Conservation (phyloP, 805 yeast species). For the Cyberlindnera sargentensis region DNA sequence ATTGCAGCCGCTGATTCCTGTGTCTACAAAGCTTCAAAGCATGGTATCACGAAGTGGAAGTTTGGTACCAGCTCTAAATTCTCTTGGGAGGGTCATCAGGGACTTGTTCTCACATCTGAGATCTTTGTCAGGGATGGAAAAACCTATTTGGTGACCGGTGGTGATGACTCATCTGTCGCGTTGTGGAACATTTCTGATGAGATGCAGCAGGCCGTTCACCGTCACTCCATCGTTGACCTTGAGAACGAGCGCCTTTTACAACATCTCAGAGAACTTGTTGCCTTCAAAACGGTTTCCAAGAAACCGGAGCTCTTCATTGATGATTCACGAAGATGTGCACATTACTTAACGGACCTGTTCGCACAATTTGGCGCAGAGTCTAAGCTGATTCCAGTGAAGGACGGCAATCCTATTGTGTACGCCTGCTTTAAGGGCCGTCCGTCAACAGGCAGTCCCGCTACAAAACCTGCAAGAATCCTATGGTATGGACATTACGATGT, state of each 20-base stretch:
- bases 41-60: constrained; percentile 45
- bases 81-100: constrained; percentile 48
- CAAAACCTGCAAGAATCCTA: constrained; percentile 40
- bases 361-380: constrained; percentile 66
- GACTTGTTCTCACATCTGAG: constrained; percentile 51
- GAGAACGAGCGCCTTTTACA: constrained; percentile 59
- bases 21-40: constrained; percentile 50
- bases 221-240: constrained; percentile 22
- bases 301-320: constrained; percentile 60
- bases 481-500: constrained; percentile 98
- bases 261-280: constrained; percentile 53
- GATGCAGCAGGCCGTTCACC: not conserved
- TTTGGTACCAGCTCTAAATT: constrained; percentile 36
- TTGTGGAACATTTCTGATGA: constrained; percentile 54
- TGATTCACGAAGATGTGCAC: constrained; percentile 84
- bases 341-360: constrained; percentile 55
- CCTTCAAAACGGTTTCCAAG: constrained; percentile 74
- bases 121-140: constrained; percentile 34
- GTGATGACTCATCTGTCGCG: constrained; percentile 58
- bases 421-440: constrained; percentile 51
- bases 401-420: constrained; percentile 82
- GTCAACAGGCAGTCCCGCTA: constrained; percentile 3
- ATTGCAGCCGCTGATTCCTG: constrained; percentile 49
- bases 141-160: constrained; percentile 57
- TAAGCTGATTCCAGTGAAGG: constrained; percentile 60